Evolutionary conservation across 129 eudicot species (phyloP).

Genomic region (Ambrosia trifida): DNA sequence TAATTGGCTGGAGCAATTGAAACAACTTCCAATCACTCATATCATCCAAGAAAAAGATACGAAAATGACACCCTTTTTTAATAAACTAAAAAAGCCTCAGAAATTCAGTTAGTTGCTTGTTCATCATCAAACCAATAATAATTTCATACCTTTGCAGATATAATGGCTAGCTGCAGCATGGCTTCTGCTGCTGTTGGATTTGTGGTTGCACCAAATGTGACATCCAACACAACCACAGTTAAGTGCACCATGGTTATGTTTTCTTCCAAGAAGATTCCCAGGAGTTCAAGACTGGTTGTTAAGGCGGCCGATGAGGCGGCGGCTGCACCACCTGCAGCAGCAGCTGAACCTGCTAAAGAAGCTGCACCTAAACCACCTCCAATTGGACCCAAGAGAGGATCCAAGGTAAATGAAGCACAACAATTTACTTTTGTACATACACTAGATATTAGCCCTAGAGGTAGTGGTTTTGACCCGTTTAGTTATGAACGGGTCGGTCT

Average conservation of each 20-base stretch:
- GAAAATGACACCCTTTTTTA: slow-evolving; percentile 39
- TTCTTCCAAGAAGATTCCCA: slow-evolving; percentile 42
- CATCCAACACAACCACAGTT: slow-evolving; percentile 28
- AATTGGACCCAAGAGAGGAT: slow-evolving; percentile 92
- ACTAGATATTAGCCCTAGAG: background rate
- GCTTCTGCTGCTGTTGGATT: slow-evolving; percentile 77
- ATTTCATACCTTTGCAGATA: slow-evolving; percentile 13
- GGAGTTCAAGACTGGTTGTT: slow-evolving; percentile 53
- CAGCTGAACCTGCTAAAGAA: slow-evolving; percentile 32
- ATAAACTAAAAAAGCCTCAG: slow-evolving; percentile 43
- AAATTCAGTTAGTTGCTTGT: slow-evolving; percentile 19
- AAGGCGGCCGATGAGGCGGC: slow-evolving; percentile 65
- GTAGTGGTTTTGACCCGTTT: background rate
- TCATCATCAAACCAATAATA: background rate
- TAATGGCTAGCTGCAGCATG: slow-evolving; percentile 83
- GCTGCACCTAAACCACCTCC: slow-evolving; percentile 87
- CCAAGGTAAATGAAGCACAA: slow-evolving; percentile 51
- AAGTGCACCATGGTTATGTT: slow-evolving; percentile 44
- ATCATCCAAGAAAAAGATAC: slow-evolving; percentile 49
- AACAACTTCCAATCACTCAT: slow-evolving; percentile 37
- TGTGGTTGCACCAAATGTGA: slow-evolving; percentile 54
- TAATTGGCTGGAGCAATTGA: slow-evolving; percentile 46
- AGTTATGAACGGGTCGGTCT: background rate
- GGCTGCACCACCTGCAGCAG: slow-evolving; percentile 38
- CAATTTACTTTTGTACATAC: background rate